Conservation (phyloP, 768 basidiomycete species). For the Cytidiella melzeri region DNA sequence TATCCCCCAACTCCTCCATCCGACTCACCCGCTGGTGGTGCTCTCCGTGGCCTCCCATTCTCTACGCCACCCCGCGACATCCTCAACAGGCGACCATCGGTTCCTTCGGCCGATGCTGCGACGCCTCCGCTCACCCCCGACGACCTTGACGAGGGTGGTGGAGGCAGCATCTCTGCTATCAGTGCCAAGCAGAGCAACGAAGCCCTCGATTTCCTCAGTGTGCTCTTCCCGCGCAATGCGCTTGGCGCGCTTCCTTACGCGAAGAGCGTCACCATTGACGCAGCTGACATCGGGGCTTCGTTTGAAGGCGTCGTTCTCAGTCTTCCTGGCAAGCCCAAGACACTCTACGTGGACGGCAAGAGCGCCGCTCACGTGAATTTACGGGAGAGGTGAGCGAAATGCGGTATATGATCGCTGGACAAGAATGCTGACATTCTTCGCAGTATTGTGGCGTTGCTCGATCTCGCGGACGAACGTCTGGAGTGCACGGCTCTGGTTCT, state of each 20-base stretch:
- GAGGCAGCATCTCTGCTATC: slow-evolving; percentile 35
- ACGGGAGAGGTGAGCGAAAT: slow-evolving; percentile 62
- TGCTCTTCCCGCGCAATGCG: slow-evolving; percentile 71
- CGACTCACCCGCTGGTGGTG: slow-evolving; percentile 11
- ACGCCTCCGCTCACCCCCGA: slow-evolving; percentile 84
- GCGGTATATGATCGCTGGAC: slow-evolving; percentile 3
- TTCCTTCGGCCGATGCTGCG: slow-evolving; percentile 33
- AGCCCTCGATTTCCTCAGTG: slow-evolving; percentile 73
- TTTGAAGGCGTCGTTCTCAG: slow-evolving; percentile 80
- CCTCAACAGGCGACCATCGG: slow-evolving; percentile 10
- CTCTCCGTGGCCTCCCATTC: slow-evolving; percentile 12
- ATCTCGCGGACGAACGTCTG: slow-evolving; percentile 81
- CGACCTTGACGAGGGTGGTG: slow-evolving; percentile 39
- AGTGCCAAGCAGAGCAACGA: slow-evolving; percentile 45
- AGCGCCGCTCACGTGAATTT: slow-evolving; percentile 73
- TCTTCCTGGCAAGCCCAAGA: slow-evolving; percentile 63
- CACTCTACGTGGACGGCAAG: slow-evolving; percentile 82
- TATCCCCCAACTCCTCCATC: slow-evolving; percentile 28
- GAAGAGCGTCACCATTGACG: slow-evolving; percentile 67
- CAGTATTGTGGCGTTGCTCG: slow-evolving; percentile 82
- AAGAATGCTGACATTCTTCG: slow-evolving; percentile 8
- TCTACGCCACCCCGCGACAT: slow-evolving; percentile 22
- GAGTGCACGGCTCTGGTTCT: slow-evolving; percentile 76
- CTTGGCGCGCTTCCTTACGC: slow-evolving; percentile 64
- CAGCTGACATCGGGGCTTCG: slow-evolving; percentile 57